These are phyloP conservation scores for Metschnikowia proteae DNA, from an alignment of 805 yeast species.

Conservation along the genomic window DNA sequence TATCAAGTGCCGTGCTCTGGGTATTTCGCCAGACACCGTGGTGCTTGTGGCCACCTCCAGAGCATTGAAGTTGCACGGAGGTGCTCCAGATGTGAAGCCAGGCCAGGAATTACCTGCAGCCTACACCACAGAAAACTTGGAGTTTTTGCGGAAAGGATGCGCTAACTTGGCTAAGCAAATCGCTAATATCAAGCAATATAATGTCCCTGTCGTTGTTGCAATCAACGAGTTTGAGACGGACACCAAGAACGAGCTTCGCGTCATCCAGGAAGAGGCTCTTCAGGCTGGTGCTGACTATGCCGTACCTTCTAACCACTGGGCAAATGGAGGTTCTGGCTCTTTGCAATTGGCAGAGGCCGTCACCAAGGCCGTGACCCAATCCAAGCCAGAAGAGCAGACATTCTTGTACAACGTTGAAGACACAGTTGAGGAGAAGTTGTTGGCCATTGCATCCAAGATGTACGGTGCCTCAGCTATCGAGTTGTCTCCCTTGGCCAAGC, in stretches of 20 bases:
- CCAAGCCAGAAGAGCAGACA: conserved; percentile 26
- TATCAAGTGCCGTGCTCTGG: conserved; percentile 92
- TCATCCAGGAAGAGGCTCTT: conserved; percentile 73
- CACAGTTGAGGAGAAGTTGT: conserved; percentile 75
- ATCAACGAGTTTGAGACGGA: conserved; percentile 86
- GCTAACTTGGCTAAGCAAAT: conserved; percentile 90
- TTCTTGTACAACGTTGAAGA: conserved; percentile 69
- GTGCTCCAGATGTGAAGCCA: conserved; percentile 95
- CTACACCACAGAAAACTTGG: conserved; percentile 78
- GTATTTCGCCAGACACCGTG: conserved; percentile 81
- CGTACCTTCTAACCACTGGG: conserved; percentile 91
- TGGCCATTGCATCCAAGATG: conserved; percentile 78
- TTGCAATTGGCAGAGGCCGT: conserved; percentile 80
- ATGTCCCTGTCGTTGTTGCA: conserved; percentile 92
- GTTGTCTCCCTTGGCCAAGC: conserved; percentile 73
- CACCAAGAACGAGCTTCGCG: conserved; percentile 72
- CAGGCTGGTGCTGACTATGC: conserved; percentile 95
- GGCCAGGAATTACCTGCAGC: conserved; percentile 83
- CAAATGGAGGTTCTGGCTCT: conserved; percentile 92
- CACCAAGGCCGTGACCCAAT: conserved; percentile 54
- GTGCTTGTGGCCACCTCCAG: conserved; percentile 94
- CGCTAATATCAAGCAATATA: conserved; percentile 75
- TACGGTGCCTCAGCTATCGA: conserved; percentile 89
- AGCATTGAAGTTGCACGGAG: conserved; percentile 96
- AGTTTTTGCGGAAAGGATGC: conserved; percentile 72